phyloP scores from a whole-genome alignment of 371 early-diverging fungal species.

The Apophysomyces elegans region DNA sequence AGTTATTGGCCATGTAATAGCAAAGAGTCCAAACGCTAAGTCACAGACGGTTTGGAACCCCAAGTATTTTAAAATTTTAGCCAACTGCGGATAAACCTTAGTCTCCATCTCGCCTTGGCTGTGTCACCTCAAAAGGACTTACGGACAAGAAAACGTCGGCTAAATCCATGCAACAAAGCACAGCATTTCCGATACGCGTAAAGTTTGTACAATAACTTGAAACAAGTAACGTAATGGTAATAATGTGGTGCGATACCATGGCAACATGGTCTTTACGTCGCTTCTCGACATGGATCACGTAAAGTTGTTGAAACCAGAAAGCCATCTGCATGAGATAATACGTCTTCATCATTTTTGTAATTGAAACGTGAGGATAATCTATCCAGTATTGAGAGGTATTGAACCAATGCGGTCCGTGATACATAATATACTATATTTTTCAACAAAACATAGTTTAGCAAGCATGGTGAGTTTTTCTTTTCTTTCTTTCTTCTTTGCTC shows the following conservation, averaged over 20 bases:
- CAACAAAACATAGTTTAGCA: not conserved
- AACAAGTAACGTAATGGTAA: conserved; percentile 66
- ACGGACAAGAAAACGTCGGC: conserved; percentile 75
- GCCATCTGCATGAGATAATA: conserved; percentile 76
- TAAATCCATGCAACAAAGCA: conserved; percentile 78
- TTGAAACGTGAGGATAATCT: conserved; percentile 61
- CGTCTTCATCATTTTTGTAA: conserved; percentile 58
- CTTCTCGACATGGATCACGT: conserved; percentile 70
- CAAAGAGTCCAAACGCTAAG: conserved; percentile 70
- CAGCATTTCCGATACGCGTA: conserved; percentile 72
- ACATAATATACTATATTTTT: conserved; percentile 45
- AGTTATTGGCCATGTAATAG: conserved; percentile 74
- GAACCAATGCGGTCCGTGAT: conserved; percentile 64
- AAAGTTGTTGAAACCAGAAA: conserved; percentile 77
- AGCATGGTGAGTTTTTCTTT: not conserved
- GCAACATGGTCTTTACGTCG: conserved; percentile 72
- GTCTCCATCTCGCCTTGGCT: not conserved
- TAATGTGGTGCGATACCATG: conserved; percentile 75
- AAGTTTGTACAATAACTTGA: conserved; percentile 67
- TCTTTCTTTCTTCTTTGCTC: conserved; percentile 13
- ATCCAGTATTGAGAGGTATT: conserved; percentile 64
- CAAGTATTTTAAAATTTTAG: conserved; percentile 77
- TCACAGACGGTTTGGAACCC: conserved; percentile 61
- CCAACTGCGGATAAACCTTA: conserved; percentile 28
- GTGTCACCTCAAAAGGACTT: conserved; percentile 21